Conservation (phyloP, 768 basidiomycete genomes). For the Baorangia bicolor region DNA sequence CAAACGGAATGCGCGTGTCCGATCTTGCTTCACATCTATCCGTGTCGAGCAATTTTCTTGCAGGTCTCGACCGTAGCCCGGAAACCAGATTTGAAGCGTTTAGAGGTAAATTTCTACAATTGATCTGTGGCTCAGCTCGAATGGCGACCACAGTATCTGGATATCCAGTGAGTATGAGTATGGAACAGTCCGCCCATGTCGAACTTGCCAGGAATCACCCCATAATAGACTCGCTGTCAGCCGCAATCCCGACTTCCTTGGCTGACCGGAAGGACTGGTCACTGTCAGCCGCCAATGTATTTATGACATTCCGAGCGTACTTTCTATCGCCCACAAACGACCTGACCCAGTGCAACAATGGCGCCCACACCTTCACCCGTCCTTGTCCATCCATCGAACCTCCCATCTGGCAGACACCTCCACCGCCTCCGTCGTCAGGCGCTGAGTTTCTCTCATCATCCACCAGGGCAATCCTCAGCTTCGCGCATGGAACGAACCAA, state of each 20-base stretch:
- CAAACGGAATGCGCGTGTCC: background rate
- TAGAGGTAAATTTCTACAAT: background rate
- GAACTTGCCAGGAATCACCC: background rate
- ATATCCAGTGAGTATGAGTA: background rate
- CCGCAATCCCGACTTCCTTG: constrained; percentile 11
- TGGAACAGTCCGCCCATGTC: background rate
- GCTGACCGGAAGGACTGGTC: constrained; percentile 14
- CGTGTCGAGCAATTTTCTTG: background rate
- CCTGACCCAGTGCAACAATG: constrained; percentile 14
- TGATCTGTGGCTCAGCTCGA: background rate
- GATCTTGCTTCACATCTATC: background rate
- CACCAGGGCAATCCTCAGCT: background rate
- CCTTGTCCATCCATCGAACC: background rate
- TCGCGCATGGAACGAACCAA: background rate
- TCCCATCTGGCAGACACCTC: constrained; percentile 5
- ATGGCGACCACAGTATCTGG: background rate
- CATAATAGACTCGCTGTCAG: constrained; percentile 13
- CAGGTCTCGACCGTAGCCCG: background rate
- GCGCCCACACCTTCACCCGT: constrained; percentile 19
- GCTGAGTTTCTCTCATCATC: constrained; percentile 1
- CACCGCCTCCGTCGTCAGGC: constrained; percentile 19
- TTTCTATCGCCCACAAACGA: background rate
- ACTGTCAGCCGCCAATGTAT: constrained; percentile 28
- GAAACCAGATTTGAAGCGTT: too few relatives aligned
- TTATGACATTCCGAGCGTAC: constrained; percentile 16